Evolutionary conservation across 768 basidiomycete genomes (phyloP), one percentile per base, ranked within the genome.

Genomic region (Suillus occidentalis): DNA sequence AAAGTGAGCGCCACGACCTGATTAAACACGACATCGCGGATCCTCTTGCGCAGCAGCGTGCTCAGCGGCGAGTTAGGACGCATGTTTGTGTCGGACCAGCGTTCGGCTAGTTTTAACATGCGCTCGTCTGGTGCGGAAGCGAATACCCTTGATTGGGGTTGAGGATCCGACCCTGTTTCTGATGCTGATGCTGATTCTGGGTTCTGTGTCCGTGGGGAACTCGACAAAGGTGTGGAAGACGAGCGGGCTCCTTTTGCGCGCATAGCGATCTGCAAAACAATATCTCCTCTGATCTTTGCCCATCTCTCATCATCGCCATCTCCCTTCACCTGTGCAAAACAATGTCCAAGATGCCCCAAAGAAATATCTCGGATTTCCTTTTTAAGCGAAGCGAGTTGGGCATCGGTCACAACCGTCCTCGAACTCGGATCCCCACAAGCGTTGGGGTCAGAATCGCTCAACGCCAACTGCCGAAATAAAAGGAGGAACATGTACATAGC

Each of bases 401-500:
- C 77, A 50, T 85, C 85, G 68, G 50, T 50, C 25, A 50, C 50
- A 50, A 28, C 50, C 14, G 9, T 25, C 25, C 14, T 50, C 6
- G 3, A 50, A 16, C 28, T 14, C 14, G 25, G 50, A 31, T 50
- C 50, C 7, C 50, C 50, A 14, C 50, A 31, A 50, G 25, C 25
- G 14, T 16, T 28, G 25, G 50, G 25, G 28, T 50, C 50, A 14
- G 50, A 25, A 25, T 50, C 50, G 28, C 50, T 50, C 16, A 83
- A 83, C 47, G 86, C 77, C 68, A 94, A 84, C 72, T 94, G 90
- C 49, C 92, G 87, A 73, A 88, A 94, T 25, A 94, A 86, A 71
- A 95, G 80, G 42, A 93, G 80, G 69, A 94, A 86, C 86, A 95
- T 89, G 77, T 90, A 92, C 60, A 93, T 77, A 53, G 89, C 85